Evolutionary conservation across 192 early-diverging fungal species (phyloP).

Genomic region (Geosiphon pyriformis): DNA sequence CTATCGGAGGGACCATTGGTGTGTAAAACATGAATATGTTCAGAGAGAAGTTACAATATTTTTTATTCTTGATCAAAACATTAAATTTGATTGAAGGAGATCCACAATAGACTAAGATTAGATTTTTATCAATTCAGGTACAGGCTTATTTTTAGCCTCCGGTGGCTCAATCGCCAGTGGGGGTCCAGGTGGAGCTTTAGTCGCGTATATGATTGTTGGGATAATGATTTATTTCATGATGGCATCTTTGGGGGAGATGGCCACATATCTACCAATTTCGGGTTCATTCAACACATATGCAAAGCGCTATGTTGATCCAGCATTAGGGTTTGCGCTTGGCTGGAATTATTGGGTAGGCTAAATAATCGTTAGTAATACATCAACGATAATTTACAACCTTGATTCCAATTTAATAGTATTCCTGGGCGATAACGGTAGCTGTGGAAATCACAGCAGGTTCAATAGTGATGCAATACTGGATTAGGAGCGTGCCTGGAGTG

Average conservation of each 20-base stretch:
- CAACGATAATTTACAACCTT: constrained; percentile 11
- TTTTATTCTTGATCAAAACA: too few relatives aligned
- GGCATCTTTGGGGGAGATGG: constrained; percentile 83
- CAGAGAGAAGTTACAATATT: background rate
- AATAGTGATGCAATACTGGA: constrained; percentile 72
- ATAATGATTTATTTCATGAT: constrained; percentile 69
- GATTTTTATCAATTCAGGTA: constrained; percentile 30
- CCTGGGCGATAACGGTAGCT: constrained; percentile 64
- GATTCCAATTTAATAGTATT: constrained; percentile 18
- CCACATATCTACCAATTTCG: constrained; percentile 74
- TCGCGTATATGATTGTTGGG: constrained; percentile 68
- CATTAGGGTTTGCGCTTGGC: constrained; percentile 68
- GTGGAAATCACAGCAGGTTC: constrained; percentile 77
- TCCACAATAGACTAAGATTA: too few relatives aligned
- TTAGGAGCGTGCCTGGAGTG: constrained; percentile 27
- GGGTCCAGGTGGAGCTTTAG: constrained; percentile 73
- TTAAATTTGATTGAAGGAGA: too few relatives aligned
- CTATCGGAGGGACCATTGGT: constrained; percentile 72
- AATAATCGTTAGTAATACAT: background rate
- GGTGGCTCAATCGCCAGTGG: constrained; percentile 68
- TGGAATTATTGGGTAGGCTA: constrained; percentile 43
- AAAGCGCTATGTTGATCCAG: constrained; percentile 77
- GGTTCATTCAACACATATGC: constrained; percentile 80
- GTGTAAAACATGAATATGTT: background rate
- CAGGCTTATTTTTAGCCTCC: constrained; percentile 80